These are phyloP conservation scores for Heritiera littoralis DNA, from an alignment of 345 rosid genomes.

Conservation along the genomic window DNA sequence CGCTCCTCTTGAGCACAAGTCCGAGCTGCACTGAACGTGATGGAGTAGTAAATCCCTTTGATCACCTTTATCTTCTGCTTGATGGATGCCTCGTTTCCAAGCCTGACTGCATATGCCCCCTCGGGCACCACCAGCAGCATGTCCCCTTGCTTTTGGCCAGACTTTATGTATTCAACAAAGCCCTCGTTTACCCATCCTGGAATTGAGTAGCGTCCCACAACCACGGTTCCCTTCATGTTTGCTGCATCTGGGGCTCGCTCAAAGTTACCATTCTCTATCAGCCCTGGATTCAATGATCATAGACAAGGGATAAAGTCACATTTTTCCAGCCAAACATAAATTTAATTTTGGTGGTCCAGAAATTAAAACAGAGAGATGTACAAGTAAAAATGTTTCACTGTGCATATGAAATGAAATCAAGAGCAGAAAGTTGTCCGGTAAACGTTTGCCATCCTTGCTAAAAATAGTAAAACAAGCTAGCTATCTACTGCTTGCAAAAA, in stretches of 20 bases:
- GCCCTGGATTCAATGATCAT: slow-evolving; percentile 37
- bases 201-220: slow-evolving; percentile 45
- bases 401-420: not conserved
- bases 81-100: slow-evolving; percentile 87
- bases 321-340: not conserved
- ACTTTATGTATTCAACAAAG: slow-evolving; percentile 75
- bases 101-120: slow-evolving; percentile 74
- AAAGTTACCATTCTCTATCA: slow-evolving; percentile 79
- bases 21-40: slow-evolving; percentile 89
- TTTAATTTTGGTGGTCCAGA: not conserved
- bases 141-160: slow-evolving; percentile 93
- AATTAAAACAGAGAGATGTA: not conserved
- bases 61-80: slow-evolving; percentile 56
- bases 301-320: not conserved
- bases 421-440: not conserved
- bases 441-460: not conserved
- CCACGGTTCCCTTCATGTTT: slow-evolving; percentile 70
- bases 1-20: slow-evolving; percentile 85
- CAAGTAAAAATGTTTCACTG: not conserved
- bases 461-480: not conserved
- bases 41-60: slow-evolving; percentile 55
- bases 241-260: slow-evolving; percentile 57
- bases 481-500: not conserved
- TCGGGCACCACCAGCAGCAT: slow-evolving; percentile 87
- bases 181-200: slow-evolving; percentile 82